Base-by-base conservation (phyloP, 129 eudicot genomes). In the Solidago caesia region DNA sequence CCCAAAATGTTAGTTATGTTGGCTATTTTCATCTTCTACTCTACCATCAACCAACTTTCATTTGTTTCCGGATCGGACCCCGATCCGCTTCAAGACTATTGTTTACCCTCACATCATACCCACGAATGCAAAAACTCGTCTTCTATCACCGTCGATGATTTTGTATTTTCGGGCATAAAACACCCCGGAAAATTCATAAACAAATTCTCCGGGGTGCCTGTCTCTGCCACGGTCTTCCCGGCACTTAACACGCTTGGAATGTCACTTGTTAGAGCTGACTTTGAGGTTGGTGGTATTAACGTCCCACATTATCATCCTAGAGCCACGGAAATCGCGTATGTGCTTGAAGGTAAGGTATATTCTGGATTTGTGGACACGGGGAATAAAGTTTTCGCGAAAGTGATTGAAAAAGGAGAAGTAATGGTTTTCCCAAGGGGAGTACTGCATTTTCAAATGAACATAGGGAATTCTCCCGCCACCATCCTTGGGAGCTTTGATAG, bases 241-340 rank as follows among this genome's bases (percentile, higher is more conserved):
- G 97, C 94, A 6, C 69, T 92, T 0, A 89, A 92, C 94, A 89
- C 93, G 5, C 83, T 87, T 16, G 97, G 97, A 53, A 85, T 89
- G 90, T 89, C 97, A 8, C 77, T 92, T 0, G 97, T 92, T 4
- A 80, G 97, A 2, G 97, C 97, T n/a, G 97, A 92, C 53, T 89
- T 92, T 7, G 92, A 84, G 15, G 73, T 61, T 2, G 96, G 89
- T 7, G 96, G 91, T 7, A 71, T 89, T 2, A 92, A 92, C 15
- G 89, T 77, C 46, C 97, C 97, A 1, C 97, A 92, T 76, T 84
- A 77, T 72, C 97, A 92, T 65, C 96, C 96, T 15, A 79, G 97
- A 69, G 97, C 97, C 7, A 92, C 97, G 0, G 97, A 92, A 68
- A 75, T 84, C 9, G 92, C 88, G 21, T 89, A 83, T 44, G 96